Conservation (phyloP, 2,329 filamentous ascomycete genomes). For the Cercospora zeina region DNA sequence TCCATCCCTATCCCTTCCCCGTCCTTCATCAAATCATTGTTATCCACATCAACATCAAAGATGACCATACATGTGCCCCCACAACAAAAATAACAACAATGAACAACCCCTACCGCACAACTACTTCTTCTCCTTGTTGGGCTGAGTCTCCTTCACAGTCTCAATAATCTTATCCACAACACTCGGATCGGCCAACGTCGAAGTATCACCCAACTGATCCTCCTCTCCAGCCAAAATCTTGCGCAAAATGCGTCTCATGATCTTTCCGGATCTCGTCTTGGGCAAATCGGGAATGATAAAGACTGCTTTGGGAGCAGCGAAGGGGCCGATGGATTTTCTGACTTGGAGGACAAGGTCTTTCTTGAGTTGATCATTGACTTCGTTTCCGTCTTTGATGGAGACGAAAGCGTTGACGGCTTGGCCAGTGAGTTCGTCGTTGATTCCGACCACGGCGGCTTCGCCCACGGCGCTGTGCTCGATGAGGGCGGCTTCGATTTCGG, state of each 20-base stretch:
- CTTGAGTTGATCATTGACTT: slow-evolving; percentile 74
- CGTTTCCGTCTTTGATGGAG: slow-evolving; percentile 80
- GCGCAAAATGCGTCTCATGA: slow-evolving; percentile 93
- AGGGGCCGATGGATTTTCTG: slow-evolving; percentile 94
- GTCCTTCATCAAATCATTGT: no score
- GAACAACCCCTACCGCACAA: no score
- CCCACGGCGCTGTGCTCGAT: slow-evolving; percentile 88
- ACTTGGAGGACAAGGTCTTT: slow-evolving; percentile 95
- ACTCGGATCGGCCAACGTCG: slow-evolving; percentile 87
- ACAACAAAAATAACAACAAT: no score
- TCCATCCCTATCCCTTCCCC: no score
- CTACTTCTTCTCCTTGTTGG: slow-evolving; percentile 38
- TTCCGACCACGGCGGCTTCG: slow-evolving; percentile 92
- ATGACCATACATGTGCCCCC: no score
- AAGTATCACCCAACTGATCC: slow-evolving; percentile 90
- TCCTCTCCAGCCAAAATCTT: slow-evolving; percentile 98
- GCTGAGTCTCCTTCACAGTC: slow-evolving; percentile 65
- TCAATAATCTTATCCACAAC: slow-evolving; percentile 89
- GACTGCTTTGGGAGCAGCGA: slow-evolving; percentile 92
- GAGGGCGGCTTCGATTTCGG: slow-evolving; percentile 95
- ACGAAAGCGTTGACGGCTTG: slow-evolving; percentile 98
- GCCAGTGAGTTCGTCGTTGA: slow-evolving; percentile 89
- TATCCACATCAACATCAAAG: no score
- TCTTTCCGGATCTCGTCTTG: slow-evolving; percentile 97
- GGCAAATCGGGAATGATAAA: slow-evolving; percentile 90